Base-by-base conservation (phyloP, 2,329 filamentous ascomycete genomes). In the Trichophyton rubrum region DNA sequence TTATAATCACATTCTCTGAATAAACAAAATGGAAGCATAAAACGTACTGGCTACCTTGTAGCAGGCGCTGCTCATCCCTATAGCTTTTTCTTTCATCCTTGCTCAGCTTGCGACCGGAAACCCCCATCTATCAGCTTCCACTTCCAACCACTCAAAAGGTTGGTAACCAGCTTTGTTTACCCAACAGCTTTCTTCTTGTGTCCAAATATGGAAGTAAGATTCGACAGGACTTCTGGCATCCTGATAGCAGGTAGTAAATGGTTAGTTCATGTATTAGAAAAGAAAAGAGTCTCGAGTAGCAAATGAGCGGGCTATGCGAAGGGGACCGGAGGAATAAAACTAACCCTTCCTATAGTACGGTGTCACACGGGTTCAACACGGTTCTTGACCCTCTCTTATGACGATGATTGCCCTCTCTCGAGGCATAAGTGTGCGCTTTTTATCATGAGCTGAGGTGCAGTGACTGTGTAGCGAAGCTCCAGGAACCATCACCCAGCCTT, bases 21-120 rank as follows among this genome's bases (percentile, higher is more conserved):
- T 11, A 47, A 9, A 7, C 49, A 38, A 20, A 7, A 20, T 3
- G 11, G 9, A 38, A 38, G 1, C 9, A 8, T 6, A 24, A 27
- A 30, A 58, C 56, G 17, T 58, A 58, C 56, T 30, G 56, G 8
- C 35, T 20, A 24, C 35, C 35, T 4, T 20, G 35, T n/a, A 57
- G 35, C 35, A 58, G 56, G 7, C 56, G 56, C 38, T 58, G 35
- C 33, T 58, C 56, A n/a, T 58, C 56, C 56, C 17, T 45, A n/a
- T 30, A 24, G 22, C 22, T 45, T 6, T 45, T 35, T 30, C 22
- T 41, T 58, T 58, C 56, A 35, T 58, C 30, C 33, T 58, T 58
- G 35, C 35, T 58, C 7, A 58, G 24, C 43, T 22, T 41, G 13
- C 35, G 33, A 17, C 56, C 43, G 35, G 6, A 24, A 27, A 58